Base-by-base conservation (phyloP, 169 alveolate species). In the Plasmodium blacklocki region DNA sequence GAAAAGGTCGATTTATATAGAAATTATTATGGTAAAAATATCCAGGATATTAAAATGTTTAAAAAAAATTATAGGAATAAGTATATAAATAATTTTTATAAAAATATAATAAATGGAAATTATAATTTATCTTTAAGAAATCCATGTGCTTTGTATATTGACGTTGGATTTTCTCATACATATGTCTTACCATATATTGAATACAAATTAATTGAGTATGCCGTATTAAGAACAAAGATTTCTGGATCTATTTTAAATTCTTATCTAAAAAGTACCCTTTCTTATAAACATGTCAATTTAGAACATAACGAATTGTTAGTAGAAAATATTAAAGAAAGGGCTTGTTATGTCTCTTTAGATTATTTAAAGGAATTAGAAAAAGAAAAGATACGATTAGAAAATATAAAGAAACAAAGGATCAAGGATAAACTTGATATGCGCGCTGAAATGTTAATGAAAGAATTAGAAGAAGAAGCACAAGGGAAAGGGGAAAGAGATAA, bases 271-370 rank as follows among this genome's bases (percentile, higher is more conserved):
- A 95, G 94, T 86, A 73, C 92, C 2, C 75, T 94, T 15, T 92
- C 96, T 1, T 71, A 94, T 58, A 93, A 97, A 60, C 93, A 95
- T n/a, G 70, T 94, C 47, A 91, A 95, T 66, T 75, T 96, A 72
- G 97, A 95, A 83, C 94, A 93, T 63, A 96, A 96, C 88, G 98
- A 96, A 75, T 89, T 96, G 32, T 88, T 96, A 14, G 96, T 94
- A 2, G 97, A 96, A 74, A 96, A 94, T 62, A 92, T 94, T 39
- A 92, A 92, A 32, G 95, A 92, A 50, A 15, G 83, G 18, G 89
- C 93, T 19, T 92, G 95, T 68, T 92, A 76, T 70, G 95, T 92
- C 18, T 92, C 95, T 0, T 47, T 73, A 18, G 90, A 92, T 70
- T 92, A 72, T 43, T 75, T 49, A 14, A 39, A 26, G 29, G 92